Conservation (phyloP, 2,329 filamentous ascomycete genomes). For the Arthrobotrys sinensis region DNA sequence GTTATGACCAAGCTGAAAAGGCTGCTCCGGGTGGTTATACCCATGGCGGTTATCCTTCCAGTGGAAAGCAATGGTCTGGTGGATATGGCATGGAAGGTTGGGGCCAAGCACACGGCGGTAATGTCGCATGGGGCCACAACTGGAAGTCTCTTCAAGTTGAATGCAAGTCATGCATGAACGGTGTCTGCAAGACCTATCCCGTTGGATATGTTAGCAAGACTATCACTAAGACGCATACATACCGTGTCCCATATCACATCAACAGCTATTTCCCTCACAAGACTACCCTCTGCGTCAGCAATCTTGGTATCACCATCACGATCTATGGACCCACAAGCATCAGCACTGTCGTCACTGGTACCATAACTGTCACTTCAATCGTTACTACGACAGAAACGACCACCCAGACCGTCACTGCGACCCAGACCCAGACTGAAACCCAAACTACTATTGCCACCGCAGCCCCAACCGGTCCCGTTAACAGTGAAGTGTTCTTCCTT, state of each 20-base stretch:
- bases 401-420: slow-evolving; percentile 12
- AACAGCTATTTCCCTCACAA: slow-evolving; percentile 48
- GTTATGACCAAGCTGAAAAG: slow-evolving; percentile 13
- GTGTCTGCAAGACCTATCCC: slow-evolving; percentile 43
- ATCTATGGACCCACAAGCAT: slow-evolving; percentile 35
- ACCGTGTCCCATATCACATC: slow-evolving; percentile 51
- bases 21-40: neutral
- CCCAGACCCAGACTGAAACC: slow-evolving; percentile 21
- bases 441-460: neutral
- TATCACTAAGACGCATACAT: slow-evolving; percentile 21
- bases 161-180: slow-evolving; percentile 58
- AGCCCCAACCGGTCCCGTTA: neutral
- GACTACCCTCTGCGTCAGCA: slow-evolving; percentile 34
- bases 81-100: slow-evolving; percentile 33
- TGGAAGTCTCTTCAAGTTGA: slow-evolving; percentile 51
- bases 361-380: slow-evolving; percentile 23
- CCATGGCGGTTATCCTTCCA: neutral
- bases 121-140: slow-evolving; percentile 35
- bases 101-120: slow-evolving; percentile 20
- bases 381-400: slow-evolving; percentile 45
- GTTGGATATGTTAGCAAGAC: slow-evolving; percentile 47
- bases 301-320: slow-evolving; percentile 45
- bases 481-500: slow-evolving; percentile 28
- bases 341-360: slow-evolving; percentile 31
- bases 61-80: slow-evolving; percentile 9